A percentile compares a stretch with the other conserved stretches of the same genome.
phyloP scores from a whole-genome alignment of 2,329 filamentous ascomycete genomes.

The Apiospora hydei region DNA sequence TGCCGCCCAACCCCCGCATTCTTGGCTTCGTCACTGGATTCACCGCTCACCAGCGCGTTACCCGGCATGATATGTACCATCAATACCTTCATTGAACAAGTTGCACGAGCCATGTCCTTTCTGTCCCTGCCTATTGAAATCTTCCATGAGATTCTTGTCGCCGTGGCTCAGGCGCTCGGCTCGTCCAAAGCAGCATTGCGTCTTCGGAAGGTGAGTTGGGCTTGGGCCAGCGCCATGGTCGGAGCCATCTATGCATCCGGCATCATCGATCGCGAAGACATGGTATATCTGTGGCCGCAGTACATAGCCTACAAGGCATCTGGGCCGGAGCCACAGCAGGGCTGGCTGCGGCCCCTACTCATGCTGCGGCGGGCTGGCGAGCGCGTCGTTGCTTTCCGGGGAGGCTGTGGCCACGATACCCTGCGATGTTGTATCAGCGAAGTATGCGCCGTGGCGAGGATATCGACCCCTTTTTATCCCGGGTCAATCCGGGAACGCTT shows the following conservation, averaged over 20 bases:
- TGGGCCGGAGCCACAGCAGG: not conserved
- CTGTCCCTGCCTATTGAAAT: not conserved
- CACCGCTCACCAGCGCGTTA: too few species aligned
- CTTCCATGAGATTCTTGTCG: not conserved
- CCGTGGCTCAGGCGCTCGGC: not conserved
- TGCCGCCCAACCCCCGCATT: too few species aligned
- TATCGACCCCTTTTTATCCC: not conserved
- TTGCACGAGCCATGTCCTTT: not conserved
- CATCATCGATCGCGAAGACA: not conserved
- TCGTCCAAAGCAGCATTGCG: not conserved
- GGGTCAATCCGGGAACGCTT: not conserved
- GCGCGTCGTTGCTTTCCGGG: not conserved
- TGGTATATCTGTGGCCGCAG: not conserved
- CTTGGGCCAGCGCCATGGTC: not conserved
- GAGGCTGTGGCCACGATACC: not conserved
- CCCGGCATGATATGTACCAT: too few species aligned
- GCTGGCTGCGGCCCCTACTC: not conserved
- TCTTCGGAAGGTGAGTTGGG: not conserved
- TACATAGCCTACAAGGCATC: not conserved
- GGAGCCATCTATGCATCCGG: not conserved
- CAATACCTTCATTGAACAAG: too few species aligned
- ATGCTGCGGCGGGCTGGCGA: not conserved
- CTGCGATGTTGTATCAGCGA: not conserved
- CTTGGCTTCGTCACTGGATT: too few species aligned
- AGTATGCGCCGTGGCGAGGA: not conserved